Evolutionary conservation across 805 yeast species (phyloP), one percentile per base, ranked within the genome.

Genomic region (Wickerhamomyces ciferrii): DNA sequence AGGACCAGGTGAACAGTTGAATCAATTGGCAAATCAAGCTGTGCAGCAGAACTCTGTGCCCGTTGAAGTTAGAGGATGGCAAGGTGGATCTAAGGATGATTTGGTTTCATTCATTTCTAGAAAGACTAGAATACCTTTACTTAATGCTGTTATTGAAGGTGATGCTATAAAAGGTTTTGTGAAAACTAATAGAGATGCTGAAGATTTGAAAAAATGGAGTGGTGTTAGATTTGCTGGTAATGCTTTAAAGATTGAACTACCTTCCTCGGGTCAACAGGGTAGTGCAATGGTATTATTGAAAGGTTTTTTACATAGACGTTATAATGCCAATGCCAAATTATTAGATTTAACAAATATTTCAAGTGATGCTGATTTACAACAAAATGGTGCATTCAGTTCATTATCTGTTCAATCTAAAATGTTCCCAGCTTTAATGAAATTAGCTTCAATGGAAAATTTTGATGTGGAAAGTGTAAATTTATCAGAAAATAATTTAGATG

Each of bases 221-320:
- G 96, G 96, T n/a, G 81, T 84, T 43, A 72, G 82, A 48, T 90
- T 88, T 69, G 95, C 96, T 1, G 92, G 94, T 10, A 76, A 79
- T 42, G 59, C 79, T 2, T 70, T 91, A 55, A 74, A 72, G 50
- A 74, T 91, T 50, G 68, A 71, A 41, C 70, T 76, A 11, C 49
- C 43, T 68, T 76, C 10, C 47, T 48, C 54, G 11, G 46, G 50
- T 20, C 2, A 68, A 63, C 45, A 81, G 21, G 21, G 39, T 5
- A 37, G 21, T 37, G 14, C 96, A 0, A 78, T 89, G 42, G 79
- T 75, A n/a, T 59, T 83, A 17, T 67, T 92, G 45, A 78, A 75
- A 45, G 62, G 67, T 21, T 84, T 91, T 52, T 65, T 94, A 43
- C 68, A 69, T 46, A 66, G 79, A 46, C 71, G 98, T 44, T 92